Evolutionary conservation across 192 early-diverging fungal genomes (phyloP), one percentile per base, ranked within the genome.

Genomic region (Coemansia sp.): DNA sequence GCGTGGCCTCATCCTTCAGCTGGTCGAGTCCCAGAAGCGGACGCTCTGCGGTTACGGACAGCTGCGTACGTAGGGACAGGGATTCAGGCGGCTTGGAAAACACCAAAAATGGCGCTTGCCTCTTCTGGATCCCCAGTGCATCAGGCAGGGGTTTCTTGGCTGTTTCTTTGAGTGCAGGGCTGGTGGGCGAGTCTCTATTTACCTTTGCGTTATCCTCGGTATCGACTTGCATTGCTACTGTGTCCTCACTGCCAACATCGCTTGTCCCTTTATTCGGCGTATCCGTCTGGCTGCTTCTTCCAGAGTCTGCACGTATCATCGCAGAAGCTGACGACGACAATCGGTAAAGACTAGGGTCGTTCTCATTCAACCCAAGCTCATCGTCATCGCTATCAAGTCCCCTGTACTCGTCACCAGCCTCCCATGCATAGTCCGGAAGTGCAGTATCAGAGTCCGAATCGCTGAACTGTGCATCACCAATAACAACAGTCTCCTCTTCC

Each of bases 261-360:
- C 45, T 25, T 22, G 19, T 25, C 45, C 15, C 9, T 48, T 25
- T 48, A 23, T 25, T 23, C 22, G 6, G 2, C 22, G 0, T 23
- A 5, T 1, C 10, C 25, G 22, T 23, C 22, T 17, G 14, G 13
- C 38, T 17, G 38, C 15, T 17, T 41, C 4, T 41, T 41, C 15
- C 15, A 4, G 13, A 4, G 14, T 6, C 34, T 27, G 50, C 29
- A 17, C 44, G 23, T 42, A 38, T 63, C 6, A 17, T 37, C 5
- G 34, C 9, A 4, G 53, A 17, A 1, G 62, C 15, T 11, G 33
- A 30, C 13, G 47, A 44, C 23, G 40, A 19, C n/a, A 65, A 13
- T 33, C 45, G 53, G 61, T 79, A 79, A 14, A 79, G 31, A 44
- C 76, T 79, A 30, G 76, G 76, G 19, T 79, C 76, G 40, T 79